Evolutionary conservation across 352 stramenopile genomes (phyloP), one percentile per base, ranked within the genome.

Genomic region (Phytopythium helicoides): DNA sequence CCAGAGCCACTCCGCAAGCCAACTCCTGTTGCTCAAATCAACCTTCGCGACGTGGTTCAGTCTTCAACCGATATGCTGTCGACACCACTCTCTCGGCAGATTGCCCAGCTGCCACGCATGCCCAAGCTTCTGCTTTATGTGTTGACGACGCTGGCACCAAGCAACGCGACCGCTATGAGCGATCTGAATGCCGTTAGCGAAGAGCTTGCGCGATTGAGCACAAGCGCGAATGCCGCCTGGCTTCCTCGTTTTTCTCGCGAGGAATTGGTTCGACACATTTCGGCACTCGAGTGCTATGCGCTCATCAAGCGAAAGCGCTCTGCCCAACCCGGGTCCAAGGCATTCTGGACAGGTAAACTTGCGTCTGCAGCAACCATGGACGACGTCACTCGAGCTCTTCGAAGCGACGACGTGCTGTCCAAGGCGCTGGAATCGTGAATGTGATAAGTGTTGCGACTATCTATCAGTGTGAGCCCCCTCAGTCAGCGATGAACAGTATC

Each of bases 221-320:
- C 60, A 3, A 46, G 63, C 0, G 47, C 62, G 1, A 62, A 58
- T n/a, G 72, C 77, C 22, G 74, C 65, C 36, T 90, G 80, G 80
- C 58, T 90, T 9, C 74, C 76, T 7, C 56, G 58, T 10, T 82
- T 90, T 36, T 73, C 71, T 3, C 71, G 68, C 14, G 73, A 88
- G 19, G 76, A 90, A 34, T 52, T 87, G 18, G 76, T 85, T 52
- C 71, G 66, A 35, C 76, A 87, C 55, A 39, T 90, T 6, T 74
- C 71, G 26, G 73, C 76, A 12, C 74, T 90, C 38, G 76, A 87
- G 54, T 90, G 80, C 60, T 90, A 88, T 47, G 80, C 76, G 21
- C 64, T 90, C 16, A 53, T 87, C 16, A 84, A 76, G 53, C 71
- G 68, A 11, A 57, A 58, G 2, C 21, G 39, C 36, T 28, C 18